These are phyloP conservation scores for Ustilago nuda DNA, from an alignment of 1,284 basidiomycete species.

Conservation along the genomic window DNA sequence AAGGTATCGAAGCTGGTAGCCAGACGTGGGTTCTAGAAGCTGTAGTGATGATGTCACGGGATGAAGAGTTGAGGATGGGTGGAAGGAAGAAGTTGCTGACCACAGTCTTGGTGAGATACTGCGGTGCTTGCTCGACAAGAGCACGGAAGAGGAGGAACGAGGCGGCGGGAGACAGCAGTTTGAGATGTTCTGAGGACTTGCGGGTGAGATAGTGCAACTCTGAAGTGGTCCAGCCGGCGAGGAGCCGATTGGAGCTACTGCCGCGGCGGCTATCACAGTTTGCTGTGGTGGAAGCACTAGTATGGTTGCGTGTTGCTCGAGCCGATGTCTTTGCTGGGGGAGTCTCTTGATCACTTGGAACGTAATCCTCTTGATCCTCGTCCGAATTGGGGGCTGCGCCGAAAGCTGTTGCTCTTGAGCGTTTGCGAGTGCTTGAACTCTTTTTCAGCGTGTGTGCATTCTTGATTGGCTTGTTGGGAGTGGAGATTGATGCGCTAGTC, in stretches of 20 bases:
- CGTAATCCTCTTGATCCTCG: constrained; percentile 36
- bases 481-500: not conserved
- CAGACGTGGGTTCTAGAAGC: constrained; percentile 36
- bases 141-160: constrained; percentile 34
- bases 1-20: constrained; percentile 40
- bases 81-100: constrained; percentile 42
- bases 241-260: constrained; percentile 15
- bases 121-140: constrained; percentile 23
- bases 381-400: constrained; percentile 39
- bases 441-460: constrained; percentile 15
- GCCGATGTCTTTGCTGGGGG: not conserved
- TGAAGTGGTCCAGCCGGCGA: constrained; percentile 34
- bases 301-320: constrained; percentile 16
- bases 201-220: constrained; percentile 43
- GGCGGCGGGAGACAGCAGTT: constrained; percentile 27
- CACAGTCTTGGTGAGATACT: constrained; percentile 29
- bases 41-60: not conserved
- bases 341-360: constrained; percentile 24
- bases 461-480: constrained; percentile 2
- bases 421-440: constrained; percentile 9
- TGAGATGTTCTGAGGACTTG: constrained; percentile 39
- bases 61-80: constrained; percentile 12
- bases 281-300: not conserved
- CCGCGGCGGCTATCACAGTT: not conserved
- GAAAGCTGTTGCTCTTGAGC: constrained; percentile 24